Percentiles rank a stretch among this genome's conserved stretches.
These are phyloP conservation scores for Triticum dicoccoides DNA, from an alignment of 176 grass and related monocot species.

Conservation along the genomic window DNA sequence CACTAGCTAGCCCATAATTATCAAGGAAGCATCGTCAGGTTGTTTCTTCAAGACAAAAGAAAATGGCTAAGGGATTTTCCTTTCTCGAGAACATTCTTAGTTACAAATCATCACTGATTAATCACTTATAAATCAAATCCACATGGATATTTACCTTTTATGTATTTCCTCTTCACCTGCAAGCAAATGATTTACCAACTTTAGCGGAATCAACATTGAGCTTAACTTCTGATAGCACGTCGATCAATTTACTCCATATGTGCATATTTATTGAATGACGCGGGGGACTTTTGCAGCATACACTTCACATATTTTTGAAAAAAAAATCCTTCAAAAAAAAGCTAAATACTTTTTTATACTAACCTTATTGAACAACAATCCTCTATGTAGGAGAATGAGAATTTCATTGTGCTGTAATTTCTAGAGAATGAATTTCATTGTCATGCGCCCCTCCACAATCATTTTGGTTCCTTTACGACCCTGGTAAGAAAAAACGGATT, in stretches of 20 bases:
- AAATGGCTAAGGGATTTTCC: too few relatives aligned
- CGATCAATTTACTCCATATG: not conserved
- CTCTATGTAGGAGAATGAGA: not conserved
- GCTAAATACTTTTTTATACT: not conserved
- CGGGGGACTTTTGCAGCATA: not conserved
- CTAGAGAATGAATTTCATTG: not conserved
- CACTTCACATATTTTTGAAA: not conserved
- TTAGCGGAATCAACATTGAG: not conserved
- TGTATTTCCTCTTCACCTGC: not conserved
- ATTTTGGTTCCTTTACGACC: not conserved
- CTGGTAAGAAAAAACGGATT: not conserved
- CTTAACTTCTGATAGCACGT: not conserved
- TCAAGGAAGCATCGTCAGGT: not conserved
- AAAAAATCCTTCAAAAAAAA: not conserved
- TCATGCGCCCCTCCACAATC: not conserved
- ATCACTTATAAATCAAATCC: too few relatives aligned
- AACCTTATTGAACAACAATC: not conserved
- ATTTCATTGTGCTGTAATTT: not conserved
- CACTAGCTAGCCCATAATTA: not conserved
- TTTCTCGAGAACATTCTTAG: too few relatives aligned
- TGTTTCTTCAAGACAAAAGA: too few relatives aligned
- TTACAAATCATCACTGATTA: too few relatives aligned
- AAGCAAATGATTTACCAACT: constrained; percentile 12
- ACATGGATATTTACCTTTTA: too few relatives aligned
- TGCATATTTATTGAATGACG: not conserved